Base-by-base conservation (phyloP, 1,139 yeast species). In the Hansenula anomala region DNA sequence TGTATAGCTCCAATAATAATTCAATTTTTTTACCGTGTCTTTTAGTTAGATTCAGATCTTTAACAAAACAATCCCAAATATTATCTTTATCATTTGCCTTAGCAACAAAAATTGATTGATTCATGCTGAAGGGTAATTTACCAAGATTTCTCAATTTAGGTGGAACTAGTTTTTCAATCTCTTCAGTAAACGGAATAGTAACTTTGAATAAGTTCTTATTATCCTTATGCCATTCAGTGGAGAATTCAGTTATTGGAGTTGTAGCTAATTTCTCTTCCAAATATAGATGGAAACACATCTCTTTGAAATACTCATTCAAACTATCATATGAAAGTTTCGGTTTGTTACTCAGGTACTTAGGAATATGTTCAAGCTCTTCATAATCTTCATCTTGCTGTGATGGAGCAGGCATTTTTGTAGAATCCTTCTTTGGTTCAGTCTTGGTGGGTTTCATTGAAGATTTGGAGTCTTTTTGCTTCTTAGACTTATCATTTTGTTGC, bases 281-380 rank as follows among this genome's bases (percentile, higher is more conserved):
- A 44, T 78, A 79, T 40, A 81, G 59, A 41, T 79, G 79, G 56
- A 72, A 73, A 43, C 83, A 71, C 65, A 80, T 73, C 49, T 78
- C 80, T 46, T 71, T 63, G 51, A 70, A 75, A 52, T 82, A 81
- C n/a, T 69, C 64, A 7, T 65, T 60, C 49, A 80, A 51, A 24
- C 70, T 60, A 14, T 73, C 73, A 48, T 75, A 80, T 1, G 66
- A 59, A 28, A 78, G 59, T 41, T 66, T 66, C 7, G 80, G 75
- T 28, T 40, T 61, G 45, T 55, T 60, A 31, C 55, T 51, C 15
- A 50, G 44, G 38, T 53, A 58, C 33, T 47, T 53, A 13, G 52
- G 53, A 16, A 57, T 45, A 27, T 60, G 60, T 24, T 54, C 60
- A 39, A 59, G 59, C 42, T 64, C 66, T 46, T 62, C 66, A 36